Base-by-base conservation (phyloP, 1,284 basidiomycete genomes). In the Polyporus tsugae region DNA sequence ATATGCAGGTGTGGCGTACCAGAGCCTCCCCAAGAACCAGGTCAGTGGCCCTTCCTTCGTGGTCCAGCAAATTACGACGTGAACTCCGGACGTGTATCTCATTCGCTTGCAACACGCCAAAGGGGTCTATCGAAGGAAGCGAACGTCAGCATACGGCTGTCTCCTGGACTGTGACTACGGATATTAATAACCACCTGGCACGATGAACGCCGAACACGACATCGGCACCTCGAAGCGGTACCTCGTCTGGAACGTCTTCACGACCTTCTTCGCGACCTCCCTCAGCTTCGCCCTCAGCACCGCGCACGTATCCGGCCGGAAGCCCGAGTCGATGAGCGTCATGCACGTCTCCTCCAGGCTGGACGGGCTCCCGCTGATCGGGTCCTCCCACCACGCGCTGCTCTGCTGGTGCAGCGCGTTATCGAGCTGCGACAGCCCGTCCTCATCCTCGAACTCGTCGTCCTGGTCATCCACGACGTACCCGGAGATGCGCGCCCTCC, bases 41-140 rank as follows among this genome's bases (percentile, higher is more conserved):
- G 44, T 83, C 79, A 0, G 77, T 80, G 17, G 70, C 66, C 2
- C 73, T 59, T 1, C 80, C 80, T 49, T 80, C 75, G 2, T 52
- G 49, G 9, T 68, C 75, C 0, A 70, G 49, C 44, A 84, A 74
- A 4, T 75, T 74, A 0, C 73, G 72, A 0, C 69, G 60, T 0
- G 81, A 82, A 17, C 75, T 77, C 69, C 80, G 82, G 39, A 83
- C 74, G 33, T 83, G 80, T 6, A 84, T 80, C 62, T 85, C 80
- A 29, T 81, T 78, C 17, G 79, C 75, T 17, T 77, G 71, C 1
- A 85, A 69, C 0, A 82, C 78, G 2, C 79, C 80, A 58, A 72
- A 75, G 1, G 80, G 80, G 73, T 85, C 84, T 85, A 61, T 4
- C 10, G 11, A 25, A 52, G 2, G 15, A 41, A 35, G 11, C 64